Conservation (phyloP, 78 protist genomes). For the Ministeria vibrans region DNA sequence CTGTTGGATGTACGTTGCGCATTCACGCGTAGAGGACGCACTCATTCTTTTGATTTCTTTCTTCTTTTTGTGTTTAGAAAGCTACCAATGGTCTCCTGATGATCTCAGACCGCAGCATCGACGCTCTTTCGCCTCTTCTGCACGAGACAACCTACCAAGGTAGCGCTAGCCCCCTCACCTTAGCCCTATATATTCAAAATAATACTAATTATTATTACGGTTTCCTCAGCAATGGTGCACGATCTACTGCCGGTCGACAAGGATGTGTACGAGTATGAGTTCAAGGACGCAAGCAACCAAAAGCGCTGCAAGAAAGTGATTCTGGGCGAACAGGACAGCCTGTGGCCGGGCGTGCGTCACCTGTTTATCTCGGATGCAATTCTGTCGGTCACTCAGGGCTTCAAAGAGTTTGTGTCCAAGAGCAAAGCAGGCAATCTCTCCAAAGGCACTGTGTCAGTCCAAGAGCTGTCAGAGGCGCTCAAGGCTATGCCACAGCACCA, state of each 20-base stretch:
- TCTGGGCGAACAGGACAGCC: constrained; percentile 48
- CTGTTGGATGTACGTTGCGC: too few species aligned
- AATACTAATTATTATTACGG: too few species aligned
- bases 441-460: not conserved
- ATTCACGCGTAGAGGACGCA: too few species aligned
- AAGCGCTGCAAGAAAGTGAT: constrained; percentile 53
- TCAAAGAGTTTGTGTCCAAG: constrained; percentile 43
- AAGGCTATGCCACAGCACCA: constrained; percentile 66
- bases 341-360: constrained; percentile 57
- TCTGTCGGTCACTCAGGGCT: constrained; percentile 18
- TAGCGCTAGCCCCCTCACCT: too few species aligned
- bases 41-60: too few species aligned
- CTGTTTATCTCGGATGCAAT: constrained; percentile 62
- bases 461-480: constrained; percentile 46
- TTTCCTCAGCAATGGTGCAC: constrained; percentile 70
- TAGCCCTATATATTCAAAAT: too few species aligned
- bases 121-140: constrained; percentile 63
- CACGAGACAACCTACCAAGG: constrained; percentile 76
- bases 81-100: not conserved
- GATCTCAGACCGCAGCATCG: constrained; percentile 54
- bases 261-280: constrained; percentile 38
- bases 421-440: constrained; percentile 32
- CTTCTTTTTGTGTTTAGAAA: too few species aligned
- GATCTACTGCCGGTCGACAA: constrained; percentile 48
- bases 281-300: too few species aligned